Base-by-base conservation (phyloP, 768 basidiomycete species). In the Zangia roseola region DNA sequence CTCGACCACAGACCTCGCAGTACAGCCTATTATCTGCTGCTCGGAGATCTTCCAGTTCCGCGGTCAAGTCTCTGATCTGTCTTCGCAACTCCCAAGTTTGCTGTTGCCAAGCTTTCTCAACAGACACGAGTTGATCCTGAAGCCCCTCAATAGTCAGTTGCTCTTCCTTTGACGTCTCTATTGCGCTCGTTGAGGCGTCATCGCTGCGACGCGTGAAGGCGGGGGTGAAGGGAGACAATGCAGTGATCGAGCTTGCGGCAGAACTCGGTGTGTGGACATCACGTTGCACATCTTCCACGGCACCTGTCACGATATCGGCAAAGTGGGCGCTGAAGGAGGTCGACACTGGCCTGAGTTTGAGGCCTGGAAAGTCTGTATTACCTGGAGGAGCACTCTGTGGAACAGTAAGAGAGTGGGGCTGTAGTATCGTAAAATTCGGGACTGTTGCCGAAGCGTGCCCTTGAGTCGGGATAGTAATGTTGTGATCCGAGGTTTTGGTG, bases 1-100 rank as follows among this genome's bases (percentile, higher is more conserved):
- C 81, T 52, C 84, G 71, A 25, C 86, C 84, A 59, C 89, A 90
- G 33, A 69, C 60, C 4, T 77, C 71, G 63, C 88, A 91, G 47
- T 77, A 79, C 20, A 59, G 62, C 40, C 71, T 70, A 39, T 68
- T 63, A 34, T 74, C 74, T 14, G 56, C 63, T 23, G 66, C 67
- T 40, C 75, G 80, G 35, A 83, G 67, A 21, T 74, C 77, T 28
- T 84, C 82, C 28, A 91, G 63, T 63, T 91, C 86, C 17, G 77
- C 73, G 54, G 86, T 83, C 49, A 92, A 70, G 61, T 85, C 83
- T 40, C 79, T 78, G 38, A 91, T 78, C 61, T 87, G 85, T 12
- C 79, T 78, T 60, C 87, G 87, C 43, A 91, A 69, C 59, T 90
- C 88, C 83, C 78, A 82, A 43, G 89, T 77, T 50, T 86, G 83